Base-by-base conservation (phyloP, 768 basidiomycete species). In the Kondoa malvinella region DNA sequence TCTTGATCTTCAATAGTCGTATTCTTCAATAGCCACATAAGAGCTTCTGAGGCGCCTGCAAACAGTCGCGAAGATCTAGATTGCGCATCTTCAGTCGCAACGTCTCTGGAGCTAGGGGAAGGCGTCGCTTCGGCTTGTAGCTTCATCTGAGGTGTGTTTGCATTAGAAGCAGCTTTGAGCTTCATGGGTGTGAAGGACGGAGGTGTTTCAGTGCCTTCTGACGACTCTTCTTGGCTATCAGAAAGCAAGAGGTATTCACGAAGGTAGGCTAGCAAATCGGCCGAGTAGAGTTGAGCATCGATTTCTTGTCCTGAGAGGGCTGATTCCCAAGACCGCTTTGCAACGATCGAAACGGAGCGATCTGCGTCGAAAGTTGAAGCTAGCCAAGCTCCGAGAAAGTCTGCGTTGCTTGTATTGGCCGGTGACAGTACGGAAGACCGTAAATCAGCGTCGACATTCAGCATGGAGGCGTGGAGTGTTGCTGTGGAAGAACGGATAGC, bases 401-500 rank as follows among this genome's bases (percentile, higher is more conserved):
- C 58, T 14, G 21, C 58, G 27, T 59, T 59, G 25, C 30, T 31
- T 25, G 15, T 14, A 31, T 59, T 59, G 4, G 21, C 58, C 27
- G 30, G 58, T 31, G 30, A 59, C 58, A 50, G 40, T 50, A 50
- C 12, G 21, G 40, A 8, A 50, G 40, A 50, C 21, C 40, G 40
- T 21, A 50, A 21, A 8, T 50, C 40, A 8, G 8, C 40, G 21
- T 50, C 40, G 8, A 50, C 40, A 8, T 68, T 57, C 1, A 68
- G 67, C 30, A 69, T 66, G 16, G 50, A 21, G 4, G 68, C 67
- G 12, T 69, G 66, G 3, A 69, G 32, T 2, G 68, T 33, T 21
- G 68, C 66, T 26, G 68, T 32, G 4, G 34, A n/a, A 21, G 50
- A 32, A 15, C 68, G 68, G 17, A 68, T 61, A 30, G 56, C 3